Conservation (phyloP, 2,329 filamentous ascomycete species). For the Aspergillus fumigatus region DNA sequence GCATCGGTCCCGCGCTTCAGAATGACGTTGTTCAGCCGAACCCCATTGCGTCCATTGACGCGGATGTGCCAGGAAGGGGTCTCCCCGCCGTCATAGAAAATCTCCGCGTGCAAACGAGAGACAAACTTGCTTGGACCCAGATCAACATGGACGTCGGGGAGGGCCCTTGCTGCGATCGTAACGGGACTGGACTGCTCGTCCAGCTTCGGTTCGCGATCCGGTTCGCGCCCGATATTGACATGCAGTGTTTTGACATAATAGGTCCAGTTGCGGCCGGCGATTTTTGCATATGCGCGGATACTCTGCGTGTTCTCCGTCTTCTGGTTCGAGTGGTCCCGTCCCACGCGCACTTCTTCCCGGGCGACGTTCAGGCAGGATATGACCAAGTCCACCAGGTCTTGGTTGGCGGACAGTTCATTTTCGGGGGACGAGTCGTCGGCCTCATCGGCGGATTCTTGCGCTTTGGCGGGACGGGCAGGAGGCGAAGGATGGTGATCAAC, state of each 20-base stretch:
- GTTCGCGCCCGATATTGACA: slow-evolving; percentile 47
- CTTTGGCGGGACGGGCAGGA: slow-evolving; percentile 28
- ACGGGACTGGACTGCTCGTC: slow-evolving; percentile 46
- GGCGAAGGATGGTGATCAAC: slow-evolving; percentile 33
- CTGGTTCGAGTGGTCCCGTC: slow-evolving; percentile 42
- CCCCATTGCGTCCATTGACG: slow-evolving; percentile 87
- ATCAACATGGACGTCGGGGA: slow-evolving; percentile 71
- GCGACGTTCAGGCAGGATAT: slow-evolving; percentile 43
- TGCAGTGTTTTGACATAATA: slow-evolving; percentile 48
- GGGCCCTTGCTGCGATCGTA: slow-evolving; percentile 39
- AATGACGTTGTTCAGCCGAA: slow-evolving; percentile 71
- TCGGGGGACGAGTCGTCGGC: slow-evolving; percentile 40
- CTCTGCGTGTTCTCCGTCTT: slow-evolving; percentile 44
- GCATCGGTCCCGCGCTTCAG: slow-evolving; percentile 64
- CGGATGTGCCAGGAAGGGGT: slow-evolving; percentile 70
- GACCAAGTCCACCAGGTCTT: slow-evolving; percentile 45
- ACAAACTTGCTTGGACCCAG: slow-evolving; percentile 79
- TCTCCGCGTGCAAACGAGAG: slow-evolving; percentile 70
- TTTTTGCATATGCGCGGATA: slow-evolving; percentile 48
- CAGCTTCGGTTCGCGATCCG: slow-evolving; percentile 41
- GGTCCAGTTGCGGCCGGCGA: slow-evolving; percentile 49
- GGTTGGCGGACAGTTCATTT: slow-evolving; percentile 37
- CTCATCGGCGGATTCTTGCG: slow-evolving; percentile 37
- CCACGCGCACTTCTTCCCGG: slow-evolving; percentile 42
- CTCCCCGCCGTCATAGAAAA: slow-evolving; percentile 66